Conservation (phyloP, 2,329 filamentous ascomycete genomes). For the Aureobasidium sp. region DNA sequence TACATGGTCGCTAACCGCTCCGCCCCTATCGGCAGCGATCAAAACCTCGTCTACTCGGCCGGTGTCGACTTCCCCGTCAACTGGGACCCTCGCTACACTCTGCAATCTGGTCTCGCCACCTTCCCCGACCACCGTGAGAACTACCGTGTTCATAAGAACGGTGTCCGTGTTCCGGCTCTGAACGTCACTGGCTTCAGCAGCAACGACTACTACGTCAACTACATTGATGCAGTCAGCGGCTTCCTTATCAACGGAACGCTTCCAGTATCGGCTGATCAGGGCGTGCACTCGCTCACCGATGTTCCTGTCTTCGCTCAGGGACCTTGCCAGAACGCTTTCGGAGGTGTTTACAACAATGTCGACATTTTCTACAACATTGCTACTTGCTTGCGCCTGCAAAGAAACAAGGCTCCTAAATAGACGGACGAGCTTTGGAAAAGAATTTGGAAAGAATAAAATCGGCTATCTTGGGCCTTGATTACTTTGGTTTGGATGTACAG, state of each 20-base stretch:
- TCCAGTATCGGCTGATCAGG: conserved; percentile 67
- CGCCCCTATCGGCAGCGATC: conserved; percentile 76
- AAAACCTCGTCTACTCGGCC: conserved; percentile 69
- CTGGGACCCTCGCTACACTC: conserved; percentile 87
- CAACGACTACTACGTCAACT: conserved; percentile 72
- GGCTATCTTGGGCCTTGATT: neutral
- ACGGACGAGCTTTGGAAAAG: neutral
- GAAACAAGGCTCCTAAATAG: neutral
- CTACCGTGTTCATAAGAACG: conserved; percentile 74
- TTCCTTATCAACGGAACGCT: conserved; percentile 82
- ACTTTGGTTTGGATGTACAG: too few species aligned
- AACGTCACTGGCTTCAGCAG: conserved; percentile 53
- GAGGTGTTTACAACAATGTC: conserved; percentile 74
- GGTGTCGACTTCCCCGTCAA: conserved; percentile 82
- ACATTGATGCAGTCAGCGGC: conserved; percentile 70
- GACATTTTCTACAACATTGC: conserved; percentile 82
- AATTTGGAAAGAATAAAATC: neutral
- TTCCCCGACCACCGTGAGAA: conserved; percentile 81
- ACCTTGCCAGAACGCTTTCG: conserved; percentile 81
- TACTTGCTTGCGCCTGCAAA: conserved; percentile 65
- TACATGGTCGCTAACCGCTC: conserved; percentile 74
- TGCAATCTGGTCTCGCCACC: conserved; percentile 76
- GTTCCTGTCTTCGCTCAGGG: conserved; percentile 83
- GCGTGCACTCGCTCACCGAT: conserved; percentile 81
- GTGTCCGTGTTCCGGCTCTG: conserved; percentile 68